Conservation (phyloP, 2,329 filamentous ascomycete genomes). For the Lojkania enalia region DNA sequence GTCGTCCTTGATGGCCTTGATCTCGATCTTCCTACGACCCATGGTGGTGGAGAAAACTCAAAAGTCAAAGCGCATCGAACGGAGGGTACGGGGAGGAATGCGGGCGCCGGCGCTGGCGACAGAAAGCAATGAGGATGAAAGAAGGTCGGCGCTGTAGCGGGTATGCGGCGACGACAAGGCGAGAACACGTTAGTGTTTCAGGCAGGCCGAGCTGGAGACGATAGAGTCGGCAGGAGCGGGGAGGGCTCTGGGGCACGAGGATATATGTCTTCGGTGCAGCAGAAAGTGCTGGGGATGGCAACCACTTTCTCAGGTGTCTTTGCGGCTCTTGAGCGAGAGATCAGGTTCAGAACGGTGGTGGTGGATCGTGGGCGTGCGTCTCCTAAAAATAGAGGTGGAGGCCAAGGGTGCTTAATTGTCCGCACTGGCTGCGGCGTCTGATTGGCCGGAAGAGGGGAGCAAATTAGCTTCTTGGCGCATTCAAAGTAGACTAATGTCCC, state of each 20-base stretch:
- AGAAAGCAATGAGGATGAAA: constrained; percentile 11
- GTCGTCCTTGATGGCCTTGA: constrained; percentile 99
- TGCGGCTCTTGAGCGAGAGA: constrained; percentile 12
- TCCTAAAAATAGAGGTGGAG: constrained; percentile 11
- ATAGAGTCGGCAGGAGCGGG: constrained; percentile 2
- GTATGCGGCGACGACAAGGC: constrained; percentile 7
- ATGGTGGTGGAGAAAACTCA: constrained; percentile 61
- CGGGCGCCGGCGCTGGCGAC: constrained; percentile 11
- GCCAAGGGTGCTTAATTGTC: neutral
- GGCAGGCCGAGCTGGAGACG: constrained; percentile 3
- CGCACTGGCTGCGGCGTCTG: constrained; percentile 2
- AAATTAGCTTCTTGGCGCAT: constrained; percentile 10
- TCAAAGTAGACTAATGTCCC: constrained; percentile 3
- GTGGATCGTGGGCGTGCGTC: constrained; percentile 1
- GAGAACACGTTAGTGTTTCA: constrained; percentile 12
- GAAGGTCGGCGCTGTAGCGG: constrained; percentile 12
- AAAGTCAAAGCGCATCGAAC: constrained; percentile 35
- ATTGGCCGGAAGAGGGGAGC: constrained; percentile 9
- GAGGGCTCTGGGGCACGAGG: constrained; percentile 3
- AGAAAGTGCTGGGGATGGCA: neutral
- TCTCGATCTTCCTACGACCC: constrained; percentile 99
- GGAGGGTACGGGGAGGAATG: constrained; percentile 6
- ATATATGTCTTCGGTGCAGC: constrained; percentile 9
- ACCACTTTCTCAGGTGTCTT: constrained; percentile 2
- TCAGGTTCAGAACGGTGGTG: constrained; percentile 4